phyloP scores from a whole-genome alignment of 345 rosid species.

The Citrus australasica region DNA sequence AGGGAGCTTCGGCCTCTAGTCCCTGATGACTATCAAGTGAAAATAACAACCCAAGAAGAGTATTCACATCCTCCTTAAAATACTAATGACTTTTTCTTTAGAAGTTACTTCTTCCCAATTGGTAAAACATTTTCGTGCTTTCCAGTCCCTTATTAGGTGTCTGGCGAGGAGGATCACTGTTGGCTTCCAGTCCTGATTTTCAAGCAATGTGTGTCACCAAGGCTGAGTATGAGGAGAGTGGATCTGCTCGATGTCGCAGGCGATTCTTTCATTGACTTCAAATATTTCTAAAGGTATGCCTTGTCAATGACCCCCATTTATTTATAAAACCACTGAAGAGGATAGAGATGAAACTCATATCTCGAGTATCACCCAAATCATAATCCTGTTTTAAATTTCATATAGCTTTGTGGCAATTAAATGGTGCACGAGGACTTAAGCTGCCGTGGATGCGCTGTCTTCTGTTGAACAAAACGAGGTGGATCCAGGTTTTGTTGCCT shows the following conservation, averaged over 20 bases:
- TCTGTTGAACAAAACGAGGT: background rate
- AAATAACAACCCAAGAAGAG: slow-evolving; percentile 87
- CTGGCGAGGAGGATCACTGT: slow-evolving; percentile 95
- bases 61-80: slow-evolving; percentile 31
- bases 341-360: background rate
- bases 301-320: background rate
- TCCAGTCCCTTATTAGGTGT: slow-evolving; percentile 86
- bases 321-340: background rate
- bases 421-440: background rate
- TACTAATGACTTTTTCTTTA: slow-evolving; percentile 8
- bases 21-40: slow-evolving; percentile 75
- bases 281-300: slow-evolving; percentile 17
- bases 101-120: background rate
- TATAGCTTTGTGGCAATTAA: background rate
- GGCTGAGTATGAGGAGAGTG: slow-evolving; percentile 94
- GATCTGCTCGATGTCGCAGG: slow-evolving; percentile 79
- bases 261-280: slow-evolving; percentile 64
- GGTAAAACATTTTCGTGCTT: slow-evolving; percentile 10
- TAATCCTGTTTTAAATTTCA: background rate
- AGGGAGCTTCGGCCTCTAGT: slow-evolving; percentile 92
- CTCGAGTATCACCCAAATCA: background rate
- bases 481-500: background rate
- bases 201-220: slow-evolving; percentile 89
- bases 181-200: slow-evolving; percentile 92
- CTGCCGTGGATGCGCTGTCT: background rate